Evolutionary conservation across 495 filamentous ascomycete genomes (phyloP).

Genomic region (Penicillium mononematosum): DNA sequence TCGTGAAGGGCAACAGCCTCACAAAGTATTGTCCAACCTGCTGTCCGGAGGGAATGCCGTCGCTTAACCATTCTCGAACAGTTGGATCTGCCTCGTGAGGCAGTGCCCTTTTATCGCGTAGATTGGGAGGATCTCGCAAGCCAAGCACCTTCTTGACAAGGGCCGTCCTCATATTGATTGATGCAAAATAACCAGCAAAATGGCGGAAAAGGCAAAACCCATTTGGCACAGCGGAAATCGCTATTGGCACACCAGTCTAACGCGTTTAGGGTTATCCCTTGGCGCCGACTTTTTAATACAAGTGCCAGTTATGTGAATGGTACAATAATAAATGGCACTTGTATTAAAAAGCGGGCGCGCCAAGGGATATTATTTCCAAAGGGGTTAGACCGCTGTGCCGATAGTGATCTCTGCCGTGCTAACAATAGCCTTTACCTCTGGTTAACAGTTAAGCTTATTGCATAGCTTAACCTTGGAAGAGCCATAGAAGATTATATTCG

Average conservation of each 20-base stretch:
- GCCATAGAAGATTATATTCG: not conserved
- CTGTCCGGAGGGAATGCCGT: conserved; percentile 44
- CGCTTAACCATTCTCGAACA: conserved; percentile 2
- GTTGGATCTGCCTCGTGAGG: conserved; percentile 2
- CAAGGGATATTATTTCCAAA: not conserved
- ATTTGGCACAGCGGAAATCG: not conserved
- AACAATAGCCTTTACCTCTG: not conserved
- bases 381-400: not conserved
- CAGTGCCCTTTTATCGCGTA: not conserved
- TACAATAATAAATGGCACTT: not conserved
- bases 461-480: not conserved
- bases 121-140: not conserved
- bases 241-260: not conserved
- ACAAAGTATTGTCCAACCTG: conserved; percentile 57
- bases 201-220: not conserved
- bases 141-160: conserved; percentile 2
- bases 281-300: not conserved
- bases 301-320: not conserved
- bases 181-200: not conserved
- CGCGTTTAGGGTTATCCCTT: not conserved
- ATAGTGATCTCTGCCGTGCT: not conserved
- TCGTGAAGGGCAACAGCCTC: conserved; percentile 75
- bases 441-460: conserved; percentile 38
- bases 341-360: not conserved
- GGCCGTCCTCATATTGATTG: not conserved